Evolutionary conservation across 768 basidiomycete species (phyloP), one percentile per base, ranked within the genome.

Genomic region (Termitomyces sp.): DNA sequence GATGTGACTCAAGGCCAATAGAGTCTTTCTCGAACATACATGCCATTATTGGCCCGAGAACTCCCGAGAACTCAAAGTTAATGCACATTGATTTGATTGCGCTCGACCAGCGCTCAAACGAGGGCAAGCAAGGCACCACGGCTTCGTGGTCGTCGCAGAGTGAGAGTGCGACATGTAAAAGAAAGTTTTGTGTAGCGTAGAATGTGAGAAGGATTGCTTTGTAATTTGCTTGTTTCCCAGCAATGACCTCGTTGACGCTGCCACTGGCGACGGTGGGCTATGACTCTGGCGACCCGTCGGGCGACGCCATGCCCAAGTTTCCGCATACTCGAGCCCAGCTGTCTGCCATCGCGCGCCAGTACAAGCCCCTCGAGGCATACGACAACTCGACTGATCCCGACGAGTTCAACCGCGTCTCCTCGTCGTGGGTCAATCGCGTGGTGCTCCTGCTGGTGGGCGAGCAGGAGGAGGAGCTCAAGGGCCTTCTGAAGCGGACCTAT

Each of bases 251-350:
- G 32, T 37, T 62, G 55, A 57, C 55, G 27, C 55, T 54, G 26
- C 55, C 58, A 20, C 46, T 53, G 55, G 48, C 46, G 41, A 54
- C 59, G 16, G 32, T 52, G n/a, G 29, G 43, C n/a, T 57, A 58
- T 56, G 59, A 63, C 36, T 48, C 53, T 27, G 53, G 53, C 8
- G 59, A 63, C 42, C 53, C 56, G 26, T 46, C 46, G 1, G 5
- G 37, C 3, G 60, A 53, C 24, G 43, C 53, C n/a, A 64, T 64
- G 54, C 59, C 74, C 63, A 82, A 83, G 68, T 92, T 88, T 71
- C 87, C 90, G 32, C 92, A 94, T 69, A 92, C 89, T 24, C 82
- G 89, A 16, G 92, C 92, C 5, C 89, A 92, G 72, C 81, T 94
- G 27, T 77, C 82, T 37, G 80, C 83, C 27, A 84, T 93, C 63